Conservation (phyloP, 306 rosid genomes). For the Vigna angularis region DNA sequence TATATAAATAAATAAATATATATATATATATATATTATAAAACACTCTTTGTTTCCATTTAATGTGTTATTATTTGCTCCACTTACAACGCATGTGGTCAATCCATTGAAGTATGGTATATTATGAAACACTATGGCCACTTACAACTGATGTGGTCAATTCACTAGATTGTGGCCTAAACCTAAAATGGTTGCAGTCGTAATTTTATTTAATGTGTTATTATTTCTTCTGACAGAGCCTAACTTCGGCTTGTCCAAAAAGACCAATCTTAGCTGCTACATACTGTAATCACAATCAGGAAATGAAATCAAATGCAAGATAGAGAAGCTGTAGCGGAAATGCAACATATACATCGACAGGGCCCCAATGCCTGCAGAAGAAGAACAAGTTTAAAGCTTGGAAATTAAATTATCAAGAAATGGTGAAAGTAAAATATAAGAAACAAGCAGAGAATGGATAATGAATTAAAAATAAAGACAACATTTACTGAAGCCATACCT, state of each 20-base stretch:
- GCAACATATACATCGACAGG: constrained; percentile 96
- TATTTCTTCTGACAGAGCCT: constrained; percentile 77
- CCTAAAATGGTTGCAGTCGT: too few relatives aligned
- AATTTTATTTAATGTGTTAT: too few relatives aligned
- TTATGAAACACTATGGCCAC: too few relatives aligned
- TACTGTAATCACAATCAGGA: constrained; percentile 60
- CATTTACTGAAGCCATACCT: constrained; percentile 49
- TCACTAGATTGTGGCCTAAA: too few relatives aligned
- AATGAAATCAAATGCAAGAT: constrained; percentile 42
- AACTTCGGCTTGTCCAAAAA: constrained; percentile 94
- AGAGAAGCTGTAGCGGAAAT: constrained; percentile 15
- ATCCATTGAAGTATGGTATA: too few relatives aligned
- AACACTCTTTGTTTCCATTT: too few relatives aligned
- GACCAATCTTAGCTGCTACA: constrained; percentile 90
- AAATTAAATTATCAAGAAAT: constrained; percentile 29
- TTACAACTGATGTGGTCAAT: too few relatives aligned
- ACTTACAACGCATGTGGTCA: too few relatives aligned
- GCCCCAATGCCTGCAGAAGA: constrained; percentile 81
- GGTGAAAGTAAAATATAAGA: constrained; percentile 5
- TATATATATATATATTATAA: too few relatives aligned
- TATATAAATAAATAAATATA: too few relatives aligned
- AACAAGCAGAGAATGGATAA: constrained; percentile 20
- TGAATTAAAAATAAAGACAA: constrained; percentile 33
- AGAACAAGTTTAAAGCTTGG: constrained; percentile 36
- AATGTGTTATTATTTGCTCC: too few relatives aligned